phyloP scores from a whole-genome alignment of 2,329 filamentous ascomycete genomes.

The Scytalidium sp. region DNA sequence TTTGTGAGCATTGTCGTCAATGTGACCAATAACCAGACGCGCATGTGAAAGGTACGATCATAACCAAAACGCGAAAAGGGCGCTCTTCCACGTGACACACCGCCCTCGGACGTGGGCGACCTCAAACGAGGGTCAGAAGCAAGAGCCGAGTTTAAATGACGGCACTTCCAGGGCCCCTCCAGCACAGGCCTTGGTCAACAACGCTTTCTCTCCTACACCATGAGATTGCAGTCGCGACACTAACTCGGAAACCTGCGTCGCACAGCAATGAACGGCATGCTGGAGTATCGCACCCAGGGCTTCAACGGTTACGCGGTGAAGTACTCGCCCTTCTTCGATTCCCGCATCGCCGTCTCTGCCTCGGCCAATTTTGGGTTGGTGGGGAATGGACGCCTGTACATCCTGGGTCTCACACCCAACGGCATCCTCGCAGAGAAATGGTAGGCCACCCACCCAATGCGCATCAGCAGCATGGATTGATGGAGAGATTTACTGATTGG shows the following conservation, averaged over 20 bases:
- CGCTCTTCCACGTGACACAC: background rate
- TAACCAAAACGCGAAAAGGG: background rate
- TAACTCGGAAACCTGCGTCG: background rate
- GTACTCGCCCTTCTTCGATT: conserved; percentile 98
- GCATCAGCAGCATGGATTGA: background rate
- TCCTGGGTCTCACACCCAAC: conserved; percentile 76
- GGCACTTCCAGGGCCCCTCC: background rate
- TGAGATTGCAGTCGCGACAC: background rate
- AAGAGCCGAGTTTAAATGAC: background rate
- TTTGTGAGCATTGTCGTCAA: background rate
- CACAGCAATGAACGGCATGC: conserved; percentile 52
- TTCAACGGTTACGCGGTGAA: conserved; percentile 97
- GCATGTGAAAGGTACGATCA: background rate
- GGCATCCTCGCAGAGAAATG: conserved; percentile 84
- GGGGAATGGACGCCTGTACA: conserved; percentile 87
- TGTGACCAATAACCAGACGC: background rate
- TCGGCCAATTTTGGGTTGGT: conserved; percentile 97
- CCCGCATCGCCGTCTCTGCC: conserved; percentile 81
- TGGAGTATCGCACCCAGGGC: conserved; percentile 89
- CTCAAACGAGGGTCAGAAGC: conserved; percentile 2
- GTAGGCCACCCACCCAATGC: conserved; percentile 38
- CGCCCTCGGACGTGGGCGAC: background rate
- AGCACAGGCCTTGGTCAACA: background rate
- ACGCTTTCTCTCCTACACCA: background rate
- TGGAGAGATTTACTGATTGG: background rate